Conservation (phyloP, 2,329 filamentous ascomycete genomes). For the Ophiognomonia clavigignenti-juglandacearum region DNA sequence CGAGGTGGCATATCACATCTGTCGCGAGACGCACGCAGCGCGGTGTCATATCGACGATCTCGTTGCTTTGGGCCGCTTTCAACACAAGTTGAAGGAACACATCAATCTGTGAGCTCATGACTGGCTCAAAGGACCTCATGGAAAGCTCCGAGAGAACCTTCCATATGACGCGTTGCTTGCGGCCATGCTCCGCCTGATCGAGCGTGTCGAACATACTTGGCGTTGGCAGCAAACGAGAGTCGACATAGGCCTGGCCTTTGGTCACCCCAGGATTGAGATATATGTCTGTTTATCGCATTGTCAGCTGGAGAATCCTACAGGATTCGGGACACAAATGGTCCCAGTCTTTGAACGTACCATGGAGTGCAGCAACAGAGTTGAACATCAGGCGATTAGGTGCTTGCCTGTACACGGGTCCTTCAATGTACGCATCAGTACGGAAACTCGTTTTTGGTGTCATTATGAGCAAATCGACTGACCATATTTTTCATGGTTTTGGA, state of each 20-base stretch:
- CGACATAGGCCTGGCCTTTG: neutral
- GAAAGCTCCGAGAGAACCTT: neutral
- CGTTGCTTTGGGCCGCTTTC: neutral
- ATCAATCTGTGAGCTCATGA: neutral
- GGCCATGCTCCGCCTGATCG: neutral
- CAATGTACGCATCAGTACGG: neutral
- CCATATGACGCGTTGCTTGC: neutral
- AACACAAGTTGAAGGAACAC: neutral
- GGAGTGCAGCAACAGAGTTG: neutral
- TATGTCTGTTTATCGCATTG: neutral
- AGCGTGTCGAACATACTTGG: neutral
- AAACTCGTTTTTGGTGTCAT: neutral
- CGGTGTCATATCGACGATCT: neutral
- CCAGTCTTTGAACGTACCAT: neutral
- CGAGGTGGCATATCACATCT: constrained; percentile 16
- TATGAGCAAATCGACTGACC: neutral
- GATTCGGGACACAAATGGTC: neutral
- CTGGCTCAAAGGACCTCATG: neutral
- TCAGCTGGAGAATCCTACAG: neutral
- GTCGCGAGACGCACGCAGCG: constrained; percentile 4
- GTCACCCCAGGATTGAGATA: constrained; percentile 2
- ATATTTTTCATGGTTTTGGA: neutral
- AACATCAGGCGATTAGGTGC: constrained; percentile 2
- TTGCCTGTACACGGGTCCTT: neutral
- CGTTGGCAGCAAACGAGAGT: neutral